Base-by-base conservation (phyloP, 2,329 filamentous ascomycete species). In the Scopulariopsis brevicaulis region DNA sequence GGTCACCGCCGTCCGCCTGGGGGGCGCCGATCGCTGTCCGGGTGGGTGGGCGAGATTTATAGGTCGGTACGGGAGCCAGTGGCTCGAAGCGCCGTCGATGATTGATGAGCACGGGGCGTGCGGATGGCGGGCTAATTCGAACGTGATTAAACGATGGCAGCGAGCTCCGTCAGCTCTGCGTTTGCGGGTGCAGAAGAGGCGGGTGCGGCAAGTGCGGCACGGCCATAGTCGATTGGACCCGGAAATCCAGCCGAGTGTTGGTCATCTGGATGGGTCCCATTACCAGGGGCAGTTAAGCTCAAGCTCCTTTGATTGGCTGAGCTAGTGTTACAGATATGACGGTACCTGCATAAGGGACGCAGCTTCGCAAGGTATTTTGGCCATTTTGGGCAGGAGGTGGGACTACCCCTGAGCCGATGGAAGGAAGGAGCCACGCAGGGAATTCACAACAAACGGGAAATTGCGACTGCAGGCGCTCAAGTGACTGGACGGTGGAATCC, bases 271-370 rank as follows among this genome's bases (percentile, higher is more conserved):
- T n/a, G 40, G 40, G 6, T n/a, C 18, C 28, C 4, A 32, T n/a
- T 24, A 11, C 20, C 46, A 50, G 46, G 15, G 20, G 7, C 11
- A 22, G 20, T 48, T 48, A 50, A 50, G 46, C 55, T 22, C 11
- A 14, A 15, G 11, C 4, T 4, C 8, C 18, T 46, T 8, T 51
- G 24, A 56, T 56, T 56, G 55, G 55, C 25, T 43, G 28, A 18
- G 8, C 43, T 10, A 28, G 22, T 51, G 69, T 71, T 69, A 71
- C 69, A 70, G 63, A 59, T 65, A 63, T 59, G 62, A 63, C 54
- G 51, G 64, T 66, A 66, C 65, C 65, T 67, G 65, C 63, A 63
- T 63, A 53, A 48, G 56, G 56, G 59, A 40, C 58, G 34, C 58
- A 7, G 43, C 20, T 48, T 48, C 43, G 52, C 18, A 53, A 28